phyloP scores from a whole-genome alignment of 768 basidiomycete species.

The Leccinum uliginosum region DNA sequence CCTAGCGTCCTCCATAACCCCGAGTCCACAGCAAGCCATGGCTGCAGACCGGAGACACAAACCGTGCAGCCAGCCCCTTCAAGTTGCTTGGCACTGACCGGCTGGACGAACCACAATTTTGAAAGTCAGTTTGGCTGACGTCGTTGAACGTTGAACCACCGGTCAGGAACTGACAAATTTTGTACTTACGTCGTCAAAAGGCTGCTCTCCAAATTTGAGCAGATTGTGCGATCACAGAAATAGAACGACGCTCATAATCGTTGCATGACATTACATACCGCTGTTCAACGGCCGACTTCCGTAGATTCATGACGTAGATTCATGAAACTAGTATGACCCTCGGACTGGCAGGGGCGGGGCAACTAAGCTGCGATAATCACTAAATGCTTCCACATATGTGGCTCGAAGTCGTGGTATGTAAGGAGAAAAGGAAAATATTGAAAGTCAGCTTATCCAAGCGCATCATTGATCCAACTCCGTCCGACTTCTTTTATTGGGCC shows the following conservation, averaged over 20 bases:
- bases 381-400: neutral
- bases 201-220: neutral
- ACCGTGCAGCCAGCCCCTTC: too few relatives aligned
- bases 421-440: too few relatives aligned
- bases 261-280: neutral
- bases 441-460: neutral
- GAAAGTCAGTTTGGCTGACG: neutral
- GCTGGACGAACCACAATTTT: neutral
- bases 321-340: too few relatives aligned
- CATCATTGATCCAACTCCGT: neutral
- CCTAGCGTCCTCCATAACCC: neutral
- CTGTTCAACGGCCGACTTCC: neutral
- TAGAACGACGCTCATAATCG: too few relatives aligned
- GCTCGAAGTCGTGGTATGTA: neutral
- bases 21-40: neutral
- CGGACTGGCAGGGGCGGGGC: too few relatives aligned
- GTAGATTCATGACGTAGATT: too few relatives aligned
- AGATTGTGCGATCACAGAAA: neutral
- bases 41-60: neutral
- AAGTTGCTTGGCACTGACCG: too few relatives aligned
- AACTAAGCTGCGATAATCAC: neutral
- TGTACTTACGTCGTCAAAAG: neutral
- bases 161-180: too few relatives aligned
- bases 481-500: neutral
- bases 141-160: too few relatives aligned